Evolutionary conservation across 495 filamentous ascomycete genomes (phyloP), one percentile per base, ranked within the genome.

Genomic region (Penicillium cataractarum): DNA sequence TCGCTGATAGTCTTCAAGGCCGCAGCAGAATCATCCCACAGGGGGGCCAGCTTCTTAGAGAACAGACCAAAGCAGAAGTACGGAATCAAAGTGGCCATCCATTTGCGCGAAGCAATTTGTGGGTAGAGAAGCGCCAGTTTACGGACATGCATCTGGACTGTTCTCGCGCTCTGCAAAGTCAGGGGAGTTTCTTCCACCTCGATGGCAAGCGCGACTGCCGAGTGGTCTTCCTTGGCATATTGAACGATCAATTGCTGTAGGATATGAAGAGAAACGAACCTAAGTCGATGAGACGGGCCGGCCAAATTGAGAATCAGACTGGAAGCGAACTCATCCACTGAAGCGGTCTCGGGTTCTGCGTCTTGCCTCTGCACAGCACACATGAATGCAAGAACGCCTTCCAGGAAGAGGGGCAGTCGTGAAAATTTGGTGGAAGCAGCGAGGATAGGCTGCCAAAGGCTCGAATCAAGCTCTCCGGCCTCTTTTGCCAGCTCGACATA

Each of bases 31-130:
- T 96, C 92, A 63, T 96, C 91, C 90, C 92, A 97, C 22, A 94
- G 74, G 17, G 90, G 91, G 6, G 92, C 80, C 58, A 97, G 78
- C 63, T 88, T 90, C 53, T 94, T 87, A 4, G 92, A 95, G 57
- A 96, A 84, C 65, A 97, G 84, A 44, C 93, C 94, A 71, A 97
- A 97, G 67, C 90, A 89, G 65, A 92, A 97, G 15, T 87, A 80
- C 1, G 93, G 90, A 31, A 97, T 82, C 6, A 93, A 81, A 64
- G 80, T 82, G 32, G 84, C 77, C 67, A 96, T 79, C 88, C 89
- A 92, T 13, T 80, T 82, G 52, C 82, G 81, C 22, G 78, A 68
- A 64, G 78, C 65, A 53, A 83, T 67, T 73, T 78, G 71, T 57
- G 84, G 68, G 75, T 86, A 90, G 66, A 89, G 65, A 60, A 84